Conservation (phyloP, 2,329 filamentous ascomycete genomes). For the Aspergillus melleus region DNA sequence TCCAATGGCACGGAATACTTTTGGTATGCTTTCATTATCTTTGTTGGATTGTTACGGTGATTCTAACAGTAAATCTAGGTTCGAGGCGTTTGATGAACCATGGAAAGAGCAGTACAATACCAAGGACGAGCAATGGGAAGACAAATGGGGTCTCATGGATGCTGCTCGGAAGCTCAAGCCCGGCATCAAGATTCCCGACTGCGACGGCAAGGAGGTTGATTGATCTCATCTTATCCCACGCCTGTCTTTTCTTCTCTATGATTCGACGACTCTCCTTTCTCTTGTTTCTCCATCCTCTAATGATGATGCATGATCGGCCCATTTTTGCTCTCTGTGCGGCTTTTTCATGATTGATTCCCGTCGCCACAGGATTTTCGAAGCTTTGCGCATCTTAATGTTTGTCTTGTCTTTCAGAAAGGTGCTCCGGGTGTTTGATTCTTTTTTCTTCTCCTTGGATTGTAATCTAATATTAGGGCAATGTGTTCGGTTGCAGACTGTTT, state of each 20-base stretch:
- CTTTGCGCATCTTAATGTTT: conserved; percentile 8
- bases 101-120: conserved; percentile 82
- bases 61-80: conserved; percentile 51
- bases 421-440: conserved; percentile 10
- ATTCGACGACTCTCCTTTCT: background rate
- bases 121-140: conserved; percentile 75
- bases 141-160: conserved; percentile 93
- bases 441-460: conserved; percentile 10
- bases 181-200: conserved; percentile 84
- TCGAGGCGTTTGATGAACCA: conserved; percentile 93
- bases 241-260: background rate
- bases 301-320: conserved; percentile 6
- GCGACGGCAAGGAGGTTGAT: conserved; percentile 69
- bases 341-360: conserved; percentile 15
- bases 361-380: conserved; percentile 18
- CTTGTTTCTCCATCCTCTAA: conserved; percentile 1
- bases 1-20: conserved; percentile 88
- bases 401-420: conserved; percentile 1
- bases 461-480: conserved; percentile 10
- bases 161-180: conserved; percentile 78
- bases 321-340: conserved; percentile 4
- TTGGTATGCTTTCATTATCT: conserved; percentile 59
- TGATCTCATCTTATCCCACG: background rate
- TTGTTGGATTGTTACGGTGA: background rate
- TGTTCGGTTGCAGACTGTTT: background rate